A percentile compares a stretch with the other conserved stretches of the same genome.
These are phyloP conservation scores for Ganoderma sinense DNA, from an alignment of 1,284 basidiomycete species.

Conservation along the genomic window DNA sequence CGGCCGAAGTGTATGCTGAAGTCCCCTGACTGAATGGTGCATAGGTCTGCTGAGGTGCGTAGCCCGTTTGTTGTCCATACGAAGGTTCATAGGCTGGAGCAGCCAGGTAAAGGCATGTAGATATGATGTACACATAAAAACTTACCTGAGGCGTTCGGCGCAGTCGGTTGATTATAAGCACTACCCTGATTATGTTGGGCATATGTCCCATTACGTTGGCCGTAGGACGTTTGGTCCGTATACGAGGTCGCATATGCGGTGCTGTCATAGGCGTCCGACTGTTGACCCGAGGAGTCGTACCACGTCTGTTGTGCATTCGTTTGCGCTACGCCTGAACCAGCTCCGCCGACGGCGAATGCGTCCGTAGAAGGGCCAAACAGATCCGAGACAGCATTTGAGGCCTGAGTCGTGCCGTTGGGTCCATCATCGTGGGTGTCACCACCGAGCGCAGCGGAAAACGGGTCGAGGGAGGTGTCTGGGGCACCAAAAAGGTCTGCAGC, in stretches of 20 bases:
- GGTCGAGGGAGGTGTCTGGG: constrained; percentile 65
- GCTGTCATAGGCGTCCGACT: constrained; percentile 19
- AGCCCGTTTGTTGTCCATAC: constrained; percentile 25
- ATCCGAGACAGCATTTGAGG: constrained; percentile 29
- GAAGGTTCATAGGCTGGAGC: constrained; percentile 26
- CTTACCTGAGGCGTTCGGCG: constrained; percentile 19
- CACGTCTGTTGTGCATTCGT: constrained; percentile 43
- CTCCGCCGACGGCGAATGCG: constrained; percentile 24
- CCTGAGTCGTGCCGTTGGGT: constrained; percentile 24
- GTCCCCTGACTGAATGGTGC: constrained; percentile 26
- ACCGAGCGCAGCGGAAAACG: constrained; percentile 66
- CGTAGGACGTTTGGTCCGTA: constrained; percentile 22
- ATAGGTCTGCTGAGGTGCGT: constrained; percentile 25
- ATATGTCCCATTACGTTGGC: constrained; percentile 28
- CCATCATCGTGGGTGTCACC: constrained; percentile 38
- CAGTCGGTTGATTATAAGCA: constrained; percentile 14
- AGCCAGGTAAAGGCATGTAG: background rate
- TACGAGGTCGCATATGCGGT: constrained; percentile 31
- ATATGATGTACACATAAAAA: background rate
- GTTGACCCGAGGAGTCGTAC: constrained; percentile 30
- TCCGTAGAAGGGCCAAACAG: constrained; percentile 35
- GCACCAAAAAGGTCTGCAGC: constrained; percentile 80
- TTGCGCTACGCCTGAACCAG: constrained; percentile 28
- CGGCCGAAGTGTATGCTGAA: background rate
- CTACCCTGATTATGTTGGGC: constrained; percentile 19